Percentiles rank a stretch among this genome's conserved stretches.
Conservation (phyloP, 495 filamentous ascomycete species). For the Tricharina praecox region DNA sequence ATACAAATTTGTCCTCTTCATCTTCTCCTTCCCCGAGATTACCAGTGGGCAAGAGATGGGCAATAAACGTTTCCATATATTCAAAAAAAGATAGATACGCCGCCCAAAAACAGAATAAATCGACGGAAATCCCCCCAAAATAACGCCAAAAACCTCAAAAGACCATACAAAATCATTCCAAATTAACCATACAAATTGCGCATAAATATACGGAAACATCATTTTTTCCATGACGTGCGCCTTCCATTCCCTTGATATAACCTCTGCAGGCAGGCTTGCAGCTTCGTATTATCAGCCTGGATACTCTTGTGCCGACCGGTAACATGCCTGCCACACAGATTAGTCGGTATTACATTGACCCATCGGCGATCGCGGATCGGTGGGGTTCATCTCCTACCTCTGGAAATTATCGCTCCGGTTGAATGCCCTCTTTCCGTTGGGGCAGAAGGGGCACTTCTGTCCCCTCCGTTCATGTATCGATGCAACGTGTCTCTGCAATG, state of each 20-base stretch:
- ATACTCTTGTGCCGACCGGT: background rate
- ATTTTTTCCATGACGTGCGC: conserved; percentile 6
- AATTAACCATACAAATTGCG: too few species aligned
- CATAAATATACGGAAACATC: too few species aligned
- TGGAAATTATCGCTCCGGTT: conserved; percentile 7
- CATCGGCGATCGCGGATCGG: background rate
- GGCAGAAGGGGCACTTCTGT: background rate
- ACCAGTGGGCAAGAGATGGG: too few species aligned
- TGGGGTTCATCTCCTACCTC: background rate
- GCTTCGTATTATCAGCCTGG: background rate
- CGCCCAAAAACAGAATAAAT: too few species aligned
- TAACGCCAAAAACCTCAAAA: too few species aligned
- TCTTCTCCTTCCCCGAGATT: too few species aligned
- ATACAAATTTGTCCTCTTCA: too few species aligned
- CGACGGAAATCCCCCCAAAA: too few species aligned
- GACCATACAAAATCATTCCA: too few species aligned
- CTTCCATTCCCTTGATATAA: conserved; percentile 4
- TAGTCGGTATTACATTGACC: background rate
- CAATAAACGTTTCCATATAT: too few species aligned
- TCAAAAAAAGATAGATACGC: too few species aligned
- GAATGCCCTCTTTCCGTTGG: background rate
- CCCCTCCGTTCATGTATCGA: background rate
- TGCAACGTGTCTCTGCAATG: background rate
- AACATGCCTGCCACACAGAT: background rate
- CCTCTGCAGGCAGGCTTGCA: background rate